These are phyloP conservation scores for Gossypium sturtianum DNA, from an alignment of 345 rosid genomes.

Conservation along the genomic window DNA sequence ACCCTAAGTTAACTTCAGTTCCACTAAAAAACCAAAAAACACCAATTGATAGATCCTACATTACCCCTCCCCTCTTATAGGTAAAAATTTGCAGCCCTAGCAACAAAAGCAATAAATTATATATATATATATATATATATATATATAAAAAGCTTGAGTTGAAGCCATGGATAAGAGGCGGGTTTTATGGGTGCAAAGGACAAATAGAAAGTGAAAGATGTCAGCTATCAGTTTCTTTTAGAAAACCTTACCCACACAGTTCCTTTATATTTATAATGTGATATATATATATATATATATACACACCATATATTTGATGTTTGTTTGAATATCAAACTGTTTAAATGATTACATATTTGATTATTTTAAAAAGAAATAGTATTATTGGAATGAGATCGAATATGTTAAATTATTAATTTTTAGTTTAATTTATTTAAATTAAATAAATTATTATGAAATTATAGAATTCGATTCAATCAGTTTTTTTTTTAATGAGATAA, in stretches of 20 bases:
- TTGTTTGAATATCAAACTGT: neutral
- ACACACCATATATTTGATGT: too few relatives aligned
- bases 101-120: too few relatives aligned
- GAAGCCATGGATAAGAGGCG: neutral
- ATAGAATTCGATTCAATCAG: too few relatives aligned
- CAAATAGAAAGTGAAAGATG: conserved; percentile 12
- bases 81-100: neutral
- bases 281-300: too few relatives aligned
- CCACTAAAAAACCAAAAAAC: neutral
- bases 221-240: neutral
- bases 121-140: too few relatives aligned
- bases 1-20: neutral
- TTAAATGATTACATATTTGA: neutral
- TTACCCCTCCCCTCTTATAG: neutral
- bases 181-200: conserved; percentile 7
- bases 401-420: too few relatives aligned
- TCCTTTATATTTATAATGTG: too few relatives aligned
- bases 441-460: too few relatives aligned
- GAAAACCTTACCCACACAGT: neutral
- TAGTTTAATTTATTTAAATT: too few relatives aligned
- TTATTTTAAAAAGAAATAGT: too few relatives aligned
- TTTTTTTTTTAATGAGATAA: too few relatives aligned
- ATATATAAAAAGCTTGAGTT: neutral
- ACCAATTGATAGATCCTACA: neutral
- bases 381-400: too few relatives aligned